Evolutionary conservation across 768 basidiomycete species (phyloP).

Genomic region (Hydnomerulius pinastri): DNA sequence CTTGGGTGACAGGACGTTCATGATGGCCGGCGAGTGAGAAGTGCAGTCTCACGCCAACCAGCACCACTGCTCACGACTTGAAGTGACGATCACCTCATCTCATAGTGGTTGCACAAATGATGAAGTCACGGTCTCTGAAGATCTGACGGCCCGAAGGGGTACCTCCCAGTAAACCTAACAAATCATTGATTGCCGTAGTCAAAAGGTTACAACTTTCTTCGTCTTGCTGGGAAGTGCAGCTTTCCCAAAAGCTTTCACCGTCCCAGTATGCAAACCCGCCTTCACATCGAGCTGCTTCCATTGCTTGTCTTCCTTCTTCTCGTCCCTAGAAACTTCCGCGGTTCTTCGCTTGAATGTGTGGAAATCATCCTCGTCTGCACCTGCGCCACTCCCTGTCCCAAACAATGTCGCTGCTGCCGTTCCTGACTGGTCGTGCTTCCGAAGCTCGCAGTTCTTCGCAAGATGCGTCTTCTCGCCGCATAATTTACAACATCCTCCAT

Average conservation of each 20-base stretch:
- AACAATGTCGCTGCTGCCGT: conserved; percentile 22
- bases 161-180: too few relatives aligned
- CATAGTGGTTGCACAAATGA: too few relatives aligned
- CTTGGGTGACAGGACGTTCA: conserved; percentile 39
- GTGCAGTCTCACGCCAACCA: conserved; percentile 20
- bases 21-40: conserved; percentile 14
- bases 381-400: conserved; percentile 49
- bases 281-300: conserved; percentile 45
- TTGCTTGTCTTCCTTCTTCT: conserved; percentile 47
- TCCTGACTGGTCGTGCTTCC: conserved; percentile 52
- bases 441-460: conserved; percentile 76
- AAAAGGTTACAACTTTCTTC: conserved; percentile 55
- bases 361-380: conserved; percentile 96
- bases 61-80: too few relatives aligned
- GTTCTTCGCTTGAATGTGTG: conserved; percentile 72
- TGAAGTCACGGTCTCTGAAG: too few relatives aligned
- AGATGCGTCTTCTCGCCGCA: conserved; percentile 86
- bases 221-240: conserved; percentile 20
- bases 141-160: too few relatives aligned
- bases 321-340: conserved; percentile 59
- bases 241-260: conserved; percentile 37
- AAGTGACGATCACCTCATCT: too few relatives aligned
- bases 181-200: too few relatives aligned
- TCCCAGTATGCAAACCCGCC: conserved; percentile 45
- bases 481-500: conserved; percentile 88